phyloP scores from a whole-genome alignment of 2,329 filamentous ascomycete species.

The Exserohilum turcica region DNA sequence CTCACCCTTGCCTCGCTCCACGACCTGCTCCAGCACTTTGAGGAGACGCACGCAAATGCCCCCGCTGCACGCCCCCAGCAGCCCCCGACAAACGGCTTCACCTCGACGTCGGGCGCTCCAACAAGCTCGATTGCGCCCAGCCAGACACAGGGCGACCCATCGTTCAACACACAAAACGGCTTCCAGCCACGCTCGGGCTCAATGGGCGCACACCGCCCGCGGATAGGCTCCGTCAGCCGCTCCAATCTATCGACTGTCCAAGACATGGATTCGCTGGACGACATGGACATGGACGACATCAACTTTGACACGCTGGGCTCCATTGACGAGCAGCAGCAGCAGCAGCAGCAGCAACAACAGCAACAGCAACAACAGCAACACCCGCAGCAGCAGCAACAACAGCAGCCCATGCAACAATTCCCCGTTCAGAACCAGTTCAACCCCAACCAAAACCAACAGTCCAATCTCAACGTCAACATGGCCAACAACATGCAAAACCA shows the following conservation, averaged over 20 bases:
- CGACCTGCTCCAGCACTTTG: slow-evolving; percentile 94
- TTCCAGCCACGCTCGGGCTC: slow-evolving; percentile 50
- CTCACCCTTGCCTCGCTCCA: slow-evolving; percentile 88
- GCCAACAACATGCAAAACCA: slow-evolving; percentile 70
- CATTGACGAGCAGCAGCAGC: slow-evolving; percentile 71
- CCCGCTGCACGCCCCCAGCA: slow-evolving; percentile 58
- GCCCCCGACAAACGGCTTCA: slow-evolving; percentile 52
- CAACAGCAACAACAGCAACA: slow-evolving; percentile 61
- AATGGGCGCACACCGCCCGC: slow-evolving; percentile 44
- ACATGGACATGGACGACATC: slow-evolving; percentile 96
- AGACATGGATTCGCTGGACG: slow-evolving; percentile 83
- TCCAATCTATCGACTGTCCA: slow-evolving; percentile 51
- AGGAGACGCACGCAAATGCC: slow-evolving; percentile 86
- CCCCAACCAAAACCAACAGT: slow-evolving; percentile 60
- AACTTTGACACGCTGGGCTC: slow-evolving; percentile 75
- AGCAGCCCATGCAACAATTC: slow-evolving; percentile 63
- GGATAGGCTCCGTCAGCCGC: slow-evolving; percentile 48
- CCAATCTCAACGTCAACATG: slow-evolving; percentile 80
- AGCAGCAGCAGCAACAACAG: slow-evolving; percentile 63
- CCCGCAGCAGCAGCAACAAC: slow-evolving; percentile 45
- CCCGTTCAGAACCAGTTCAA: slow-evolving; percentile 59
- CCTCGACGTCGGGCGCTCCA: slow-evolving; percentile 34
- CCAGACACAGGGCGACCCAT: slow-evolving; percentile 50
- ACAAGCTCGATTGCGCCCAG: slow-evolving; percentile 49
- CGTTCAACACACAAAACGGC: slow-evolving; percentile 45